Evolutionary conservation across 1,139 yeast species (phyloP), one percentile per base, ranked within the genome.

Genomic region (Saccharomyces uvarum): DNA sequence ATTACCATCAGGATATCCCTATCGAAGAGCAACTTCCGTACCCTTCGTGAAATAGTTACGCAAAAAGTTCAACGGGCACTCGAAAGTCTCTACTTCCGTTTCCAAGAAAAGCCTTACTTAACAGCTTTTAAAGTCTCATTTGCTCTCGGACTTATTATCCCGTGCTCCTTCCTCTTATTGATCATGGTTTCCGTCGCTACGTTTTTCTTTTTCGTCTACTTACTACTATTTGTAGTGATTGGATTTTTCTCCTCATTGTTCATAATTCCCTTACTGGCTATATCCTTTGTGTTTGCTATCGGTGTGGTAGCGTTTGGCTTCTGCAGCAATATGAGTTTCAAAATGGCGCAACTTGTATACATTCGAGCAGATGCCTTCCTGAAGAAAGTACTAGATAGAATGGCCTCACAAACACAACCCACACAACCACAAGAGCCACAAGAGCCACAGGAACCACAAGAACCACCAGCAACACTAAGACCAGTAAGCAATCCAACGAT

Each of bases 281-380:
- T 56, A 11, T 61, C 66, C 2, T 52, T 61, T 44, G 29, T 59
- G n/a, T 61, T 63, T 50, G 65, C 65, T 3, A 47, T 59, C 3
- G 59, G 57, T 5, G 59, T 60, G 3, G 59, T 63, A 2, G 26
- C 59, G 4, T 54, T 61, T 33, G 66, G 66, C 9, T 56, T 62
- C 27, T 49, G 61, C 38, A 61, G 65, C 52, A 61, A 61, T 29
- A 11, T 55, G 26, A 55, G 57, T 13, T 63, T 61, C 51, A 56
- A 56, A 44, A 33, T 54, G 32, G 61, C 61, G 3, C 63, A 57
- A 46, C 48, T 31, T 31, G 27, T 59, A 27, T 63, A 62, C 50
- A 59, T 57, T 28, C 55, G 53, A 21, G 50, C 56, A 24, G 59
- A 57, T 19, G 50, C 48, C 24, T 51, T 50, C 47, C 49, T 59